Percentiles rank a stretch among this genome's conserved stretches.
Conservation (phyloP, 129 eudicot genomes). For the Sambucus nigra region DNA sequence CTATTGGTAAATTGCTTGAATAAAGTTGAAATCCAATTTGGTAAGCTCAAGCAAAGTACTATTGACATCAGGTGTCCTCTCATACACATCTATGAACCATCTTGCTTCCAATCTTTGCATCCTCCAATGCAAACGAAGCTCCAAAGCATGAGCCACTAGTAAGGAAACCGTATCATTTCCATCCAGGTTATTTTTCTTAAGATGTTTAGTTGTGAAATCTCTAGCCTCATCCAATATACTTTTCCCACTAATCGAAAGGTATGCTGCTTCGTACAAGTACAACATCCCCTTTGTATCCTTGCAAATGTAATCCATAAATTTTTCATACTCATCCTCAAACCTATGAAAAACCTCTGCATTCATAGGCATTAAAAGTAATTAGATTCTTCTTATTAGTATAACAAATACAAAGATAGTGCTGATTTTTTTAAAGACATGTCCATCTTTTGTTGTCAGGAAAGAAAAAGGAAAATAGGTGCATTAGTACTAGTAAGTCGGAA, state of each 20-base stretch:
- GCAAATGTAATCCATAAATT: conserved; percentile 4
- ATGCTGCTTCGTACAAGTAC: conserved; percentile 30
- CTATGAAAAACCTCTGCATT: conserved; percentile 17
- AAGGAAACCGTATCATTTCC: neutral
- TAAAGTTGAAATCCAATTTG: conserved; percentile 25
- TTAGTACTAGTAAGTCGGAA: too few species aligned
- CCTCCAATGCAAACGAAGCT: conserved; percentile 14
- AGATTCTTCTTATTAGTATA: neutral
- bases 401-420: too few species aligned
- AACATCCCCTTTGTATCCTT: conserved; percentile 16
- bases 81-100: conserved; percentile 19
- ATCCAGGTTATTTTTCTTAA: neutral
- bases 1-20: conserved; percentile 11
- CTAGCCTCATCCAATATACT: conserved; percentile 21
- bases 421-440: too few species aligned
- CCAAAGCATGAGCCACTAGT: conserved; percentile 19
- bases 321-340: conserved; percentile 18
- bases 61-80: conserved; percentile 8
- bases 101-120: conserved; percentile 20
- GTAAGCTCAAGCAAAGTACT: conserved; percentile 19
- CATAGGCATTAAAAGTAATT: neutral
- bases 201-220: conserved; percentile 4
- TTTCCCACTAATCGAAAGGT: conserved; percentile 23
- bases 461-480: too few species aligned
- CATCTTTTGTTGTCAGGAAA: too few species aligned